These are phyloP conservation scores for Ceratobasidium sp. DNA, from an alignment of 1,284 basidiomycete genomes.

Conservation along the genomic window DNA sequence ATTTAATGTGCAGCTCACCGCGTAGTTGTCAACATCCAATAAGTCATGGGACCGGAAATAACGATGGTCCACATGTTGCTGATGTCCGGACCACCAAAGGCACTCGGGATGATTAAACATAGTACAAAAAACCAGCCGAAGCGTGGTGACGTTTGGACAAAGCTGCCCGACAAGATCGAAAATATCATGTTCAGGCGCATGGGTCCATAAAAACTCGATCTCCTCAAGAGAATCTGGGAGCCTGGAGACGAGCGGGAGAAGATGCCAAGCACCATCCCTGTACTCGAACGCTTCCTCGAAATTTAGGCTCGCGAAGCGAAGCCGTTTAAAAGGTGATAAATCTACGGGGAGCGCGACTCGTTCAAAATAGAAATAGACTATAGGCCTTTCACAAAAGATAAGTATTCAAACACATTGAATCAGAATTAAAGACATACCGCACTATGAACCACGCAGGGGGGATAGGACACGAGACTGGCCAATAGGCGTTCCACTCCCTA, in stretches of 20 bases:
- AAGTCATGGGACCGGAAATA: neutral
- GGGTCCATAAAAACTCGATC: constrained; percentile 1
- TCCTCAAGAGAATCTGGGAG: neutral
- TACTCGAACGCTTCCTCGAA: constrained; percentile 10
- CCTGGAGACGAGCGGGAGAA: neutral
- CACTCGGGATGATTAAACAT: constrained; percentile 26
- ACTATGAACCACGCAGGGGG: neutral
- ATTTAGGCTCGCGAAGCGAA: constrained; percentile 15
- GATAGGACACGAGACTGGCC: neutral
- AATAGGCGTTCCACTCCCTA: neutral
- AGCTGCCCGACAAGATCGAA: neutral
- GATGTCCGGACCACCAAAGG: constrained; percentile 14
- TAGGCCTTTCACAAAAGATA: neutral
- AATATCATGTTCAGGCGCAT: neutral
- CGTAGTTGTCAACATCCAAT: neutral
- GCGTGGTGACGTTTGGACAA: neutral
- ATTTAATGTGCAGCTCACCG: neutral
- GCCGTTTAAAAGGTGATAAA: neutral
- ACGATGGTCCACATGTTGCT: neutral
- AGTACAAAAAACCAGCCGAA: constrained; percentile 9
- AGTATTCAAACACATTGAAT: neutral
- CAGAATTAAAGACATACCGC: neutral
- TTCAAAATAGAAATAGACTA: neutral
- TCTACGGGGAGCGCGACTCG: neutral
- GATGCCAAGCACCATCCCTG: neutral